Conservation (phyloP, 2,329 filamentous ascomycete genomes). For the Aureobasidium sp. region DNA sequence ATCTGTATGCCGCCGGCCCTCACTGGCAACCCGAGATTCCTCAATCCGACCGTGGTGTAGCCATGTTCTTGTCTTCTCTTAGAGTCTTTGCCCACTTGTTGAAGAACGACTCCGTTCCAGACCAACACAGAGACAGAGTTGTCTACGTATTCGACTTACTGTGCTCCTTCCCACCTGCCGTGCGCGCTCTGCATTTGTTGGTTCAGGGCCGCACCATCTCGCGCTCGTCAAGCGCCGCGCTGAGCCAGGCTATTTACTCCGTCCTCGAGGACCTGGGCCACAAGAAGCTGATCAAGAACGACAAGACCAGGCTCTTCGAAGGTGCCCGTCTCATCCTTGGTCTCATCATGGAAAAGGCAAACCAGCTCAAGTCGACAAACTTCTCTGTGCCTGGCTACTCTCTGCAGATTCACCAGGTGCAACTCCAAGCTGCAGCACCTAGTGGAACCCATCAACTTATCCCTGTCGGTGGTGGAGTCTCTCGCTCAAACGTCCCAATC, state of each 20-base stretch:
- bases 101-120: conserved; percentile 31
- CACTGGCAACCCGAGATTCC: conserved; percentile 33
- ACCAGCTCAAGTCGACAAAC: conserved; percentile 18
- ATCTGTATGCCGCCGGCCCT: conserved; percentile 30
- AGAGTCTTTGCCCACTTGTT: conserved; percentile 33
- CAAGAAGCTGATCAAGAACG: conserved; percentile 30
- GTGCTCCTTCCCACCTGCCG: conserved; percentile 37
- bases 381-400: background rate
- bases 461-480: background rate
- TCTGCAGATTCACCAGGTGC: background rate
- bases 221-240: conserved; percentile 34
- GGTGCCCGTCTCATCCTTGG: conserved; percentile 40
- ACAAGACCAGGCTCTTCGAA: conserved; percentile 36
- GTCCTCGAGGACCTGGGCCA: conserved; percentile 35
- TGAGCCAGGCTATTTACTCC: conserved; percentile 35
- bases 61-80: conserved; percentile 40
- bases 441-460: background rate
- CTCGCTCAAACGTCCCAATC: background rate
- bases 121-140: background rate
- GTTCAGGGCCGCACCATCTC: conserved; percentile 36
- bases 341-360: conserved; percentile 40
- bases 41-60: conserved; percentile 37
- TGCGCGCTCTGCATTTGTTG: conserved; percentile 37
- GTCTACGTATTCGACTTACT: conserved; percentile 36
- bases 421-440: background rate